Evolutionary conservation across 345 rosid species (phyloP).

Genomic region (Hibiscus tridactylites): DNA sequence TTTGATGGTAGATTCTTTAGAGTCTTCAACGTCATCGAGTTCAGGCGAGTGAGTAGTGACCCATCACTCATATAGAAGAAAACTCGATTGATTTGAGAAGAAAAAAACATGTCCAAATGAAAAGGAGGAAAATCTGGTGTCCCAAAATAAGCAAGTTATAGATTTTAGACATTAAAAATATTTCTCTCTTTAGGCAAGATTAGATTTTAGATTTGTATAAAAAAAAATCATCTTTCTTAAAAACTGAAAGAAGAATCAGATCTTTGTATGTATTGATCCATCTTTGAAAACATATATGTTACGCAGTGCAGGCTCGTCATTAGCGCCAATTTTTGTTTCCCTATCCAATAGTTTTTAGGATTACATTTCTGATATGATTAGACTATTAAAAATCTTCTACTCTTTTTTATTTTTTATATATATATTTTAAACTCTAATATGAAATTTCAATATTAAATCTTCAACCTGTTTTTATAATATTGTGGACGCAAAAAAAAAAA

Average conservation of each 20-base stretch:
- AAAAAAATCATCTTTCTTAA: neutral
- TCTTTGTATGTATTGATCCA: neutral
- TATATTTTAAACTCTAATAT: too few relatives aligned
- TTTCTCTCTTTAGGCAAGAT: too few relatives aligned
- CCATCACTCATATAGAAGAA: neutral
- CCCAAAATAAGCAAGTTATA: neutral
- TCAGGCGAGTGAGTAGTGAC: slow-evolving; percentile 44
- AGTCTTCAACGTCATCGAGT: slow-evolving; percentile 46
- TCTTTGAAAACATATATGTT: neutral
- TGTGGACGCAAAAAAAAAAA: too few relatives aligned
- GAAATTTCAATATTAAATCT: too few relatives aligned
- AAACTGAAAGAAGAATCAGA: neutral
- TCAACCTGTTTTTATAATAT: too few relatives aligned
- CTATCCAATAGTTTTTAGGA: neutral
- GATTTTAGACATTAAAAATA: too few relatives aligned
- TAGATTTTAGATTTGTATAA: too few relatives aligned
- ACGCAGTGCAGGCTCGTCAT: neutral
- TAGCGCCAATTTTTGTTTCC: neutral
- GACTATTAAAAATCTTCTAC: too few relatives aligned
- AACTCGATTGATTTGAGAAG: slow-evolving; percentile 7
- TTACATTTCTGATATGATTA: too few relatives aligned
- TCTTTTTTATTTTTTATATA: too few relatives aligned
- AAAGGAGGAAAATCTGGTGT: neutral
- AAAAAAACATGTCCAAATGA: slow-evolving; percentile 4
- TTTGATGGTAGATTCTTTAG: slow-evolving; percentile 46